Evolutionary conservation across 345 rosid species (phyloP).

Genomic region (Punica granatum): DNA sequence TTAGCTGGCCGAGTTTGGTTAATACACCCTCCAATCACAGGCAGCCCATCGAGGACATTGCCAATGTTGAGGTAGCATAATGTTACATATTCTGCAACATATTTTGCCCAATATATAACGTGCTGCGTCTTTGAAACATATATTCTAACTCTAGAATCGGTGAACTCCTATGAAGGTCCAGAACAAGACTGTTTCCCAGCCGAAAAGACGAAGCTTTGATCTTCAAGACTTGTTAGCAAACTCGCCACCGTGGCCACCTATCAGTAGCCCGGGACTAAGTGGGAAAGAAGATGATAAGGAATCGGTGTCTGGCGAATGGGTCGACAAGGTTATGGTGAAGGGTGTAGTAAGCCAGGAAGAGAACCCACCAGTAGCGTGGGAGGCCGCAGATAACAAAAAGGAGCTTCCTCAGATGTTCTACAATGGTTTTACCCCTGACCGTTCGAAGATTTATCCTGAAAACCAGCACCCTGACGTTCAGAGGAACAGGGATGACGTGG

Average conservation of each 20-base stretch:
- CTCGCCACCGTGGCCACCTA: conserved; percentile 59
- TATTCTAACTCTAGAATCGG: not conserved
- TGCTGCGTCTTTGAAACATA: not conserved
- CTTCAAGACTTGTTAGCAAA: conserved; percentile 48
- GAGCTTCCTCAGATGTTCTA: conserved; percentile 25
- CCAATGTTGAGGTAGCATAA: conserved; percentile 52
- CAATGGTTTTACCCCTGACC: conserved; percentile 19
- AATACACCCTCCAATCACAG: conserved; percentile 24
- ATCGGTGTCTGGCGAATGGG: conserved; percentile 56
- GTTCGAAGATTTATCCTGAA: conserved; percentile 38
- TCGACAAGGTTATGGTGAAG: conserved; percentile 59
- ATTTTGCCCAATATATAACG: not conserved
- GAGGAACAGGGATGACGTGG: conserved; percentile 18
- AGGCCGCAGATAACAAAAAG: conserved; percentile 23
- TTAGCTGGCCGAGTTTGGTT: conserved; percentile 35
- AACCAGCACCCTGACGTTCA: conserved; percentile 41
- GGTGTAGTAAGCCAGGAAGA: conserved; percentile 37
- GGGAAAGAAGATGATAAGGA: conserved; percentile 51
- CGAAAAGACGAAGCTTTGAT: conserved; percentile 62
- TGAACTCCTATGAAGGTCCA: conserved; percentile 7
- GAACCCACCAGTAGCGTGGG: conserved; percentile 22
- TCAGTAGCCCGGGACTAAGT: conserved; percentile 28
- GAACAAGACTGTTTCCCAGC: conserved; percentile 35
- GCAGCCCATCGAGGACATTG: conserved; percentile 46
- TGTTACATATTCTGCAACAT: not conserved